Conservation (phyloP, 768 basidiomycete genomes). For the Pleurotus djamor region DNA sequence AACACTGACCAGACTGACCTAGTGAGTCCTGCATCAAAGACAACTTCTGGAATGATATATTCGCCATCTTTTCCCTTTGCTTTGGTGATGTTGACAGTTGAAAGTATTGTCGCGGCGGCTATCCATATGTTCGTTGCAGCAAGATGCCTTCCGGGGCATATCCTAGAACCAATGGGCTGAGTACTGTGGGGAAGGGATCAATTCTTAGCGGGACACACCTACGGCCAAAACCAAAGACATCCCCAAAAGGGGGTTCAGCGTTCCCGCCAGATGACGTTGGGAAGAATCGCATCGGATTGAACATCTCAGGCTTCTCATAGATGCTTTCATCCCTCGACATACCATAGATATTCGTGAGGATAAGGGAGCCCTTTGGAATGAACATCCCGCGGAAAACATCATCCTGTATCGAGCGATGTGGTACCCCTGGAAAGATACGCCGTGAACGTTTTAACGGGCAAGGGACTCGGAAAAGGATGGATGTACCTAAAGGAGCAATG, state of each 20-base stretch:
- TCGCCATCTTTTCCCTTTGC: not conserved
- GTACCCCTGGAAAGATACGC: conserved; percentile 6
- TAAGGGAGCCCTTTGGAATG: conserved; percentile 18
- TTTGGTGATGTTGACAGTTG: not conserved
- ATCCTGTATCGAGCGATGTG: conserved; percentile 19
- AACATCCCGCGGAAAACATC: conserved; percentile 25
- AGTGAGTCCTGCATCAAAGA: not conserved
- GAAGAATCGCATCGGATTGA: not conserved
- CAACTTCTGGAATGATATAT: not conserved
- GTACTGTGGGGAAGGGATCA: too few relatives aligned
- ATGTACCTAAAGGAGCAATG: conserved; percentile 9
- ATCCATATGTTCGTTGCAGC: not conserved
- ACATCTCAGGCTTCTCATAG: conserved; percentile 6
- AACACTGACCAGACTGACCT: not conserved
- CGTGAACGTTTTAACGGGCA: not conserved
- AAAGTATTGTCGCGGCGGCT: not conserved
- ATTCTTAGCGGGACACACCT: not conserved
- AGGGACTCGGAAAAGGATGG: not conserved
- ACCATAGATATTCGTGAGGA: not conserved
- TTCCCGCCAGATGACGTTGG: not conserved
- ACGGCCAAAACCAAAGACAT: not conserved
- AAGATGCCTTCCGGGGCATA: too few relatives aligned
- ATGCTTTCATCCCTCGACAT: not conserved
- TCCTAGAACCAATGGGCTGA: too few relatives aligned
- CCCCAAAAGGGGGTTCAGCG: not conserved